These are phyloP conservation scores for Chamaecyparis obtusa DNA, from an alignment of 75 land plant genomes.

Conservation along the genomic window DNA sequence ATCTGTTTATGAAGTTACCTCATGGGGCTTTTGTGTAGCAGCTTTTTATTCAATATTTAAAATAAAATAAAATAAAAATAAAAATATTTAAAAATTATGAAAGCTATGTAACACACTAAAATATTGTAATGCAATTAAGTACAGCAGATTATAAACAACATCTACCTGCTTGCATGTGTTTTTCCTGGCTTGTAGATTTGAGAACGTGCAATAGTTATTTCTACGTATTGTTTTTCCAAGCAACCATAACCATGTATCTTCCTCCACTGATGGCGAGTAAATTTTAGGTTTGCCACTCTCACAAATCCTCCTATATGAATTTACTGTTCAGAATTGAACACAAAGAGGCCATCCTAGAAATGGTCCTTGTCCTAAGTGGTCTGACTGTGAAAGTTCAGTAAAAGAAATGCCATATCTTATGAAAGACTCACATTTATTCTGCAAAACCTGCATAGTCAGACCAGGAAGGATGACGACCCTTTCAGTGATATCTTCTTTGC, in stretches of 20 bases:
- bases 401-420: neutral
- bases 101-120: no score
- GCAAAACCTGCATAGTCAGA: neutral
- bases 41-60: no score
- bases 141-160: no score
- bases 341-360: neutral
- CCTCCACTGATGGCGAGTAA: neutral
- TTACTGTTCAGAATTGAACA: neutral
- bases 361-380: neutral
- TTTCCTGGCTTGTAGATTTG: neutral
- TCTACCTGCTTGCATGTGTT: neutral
- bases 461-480: neutral
- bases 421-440: neutral
- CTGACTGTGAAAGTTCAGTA: neutral
- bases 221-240: neutral
- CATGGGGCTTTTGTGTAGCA: no score
- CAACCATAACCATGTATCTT: neutral
- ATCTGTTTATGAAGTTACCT: no score
- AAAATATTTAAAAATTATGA: no score
- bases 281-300: neutral
- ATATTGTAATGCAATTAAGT: no score
- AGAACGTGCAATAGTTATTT: neutral
- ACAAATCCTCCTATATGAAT: neutral
- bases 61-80: no score
- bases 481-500: neutral